phyloP scores from a whole-genome alignment of 495 filamentous ascomycete species.

The Tuber microsphaerosporum region DNA sequence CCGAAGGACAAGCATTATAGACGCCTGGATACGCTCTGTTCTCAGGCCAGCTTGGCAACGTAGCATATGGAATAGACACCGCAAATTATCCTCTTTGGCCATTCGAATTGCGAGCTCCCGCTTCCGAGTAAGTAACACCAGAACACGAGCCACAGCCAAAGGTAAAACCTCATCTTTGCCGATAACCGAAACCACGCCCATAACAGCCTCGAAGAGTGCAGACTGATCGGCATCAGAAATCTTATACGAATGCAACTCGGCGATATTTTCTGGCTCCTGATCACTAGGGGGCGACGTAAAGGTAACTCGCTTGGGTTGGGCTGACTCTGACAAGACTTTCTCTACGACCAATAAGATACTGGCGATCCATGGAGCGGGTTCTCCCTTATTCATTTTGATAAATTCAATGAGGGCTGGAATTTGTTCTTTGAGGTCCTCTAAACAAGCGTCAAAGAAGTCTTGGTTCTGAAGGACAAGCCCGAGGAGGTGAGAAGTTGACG shows the following conservation, averaged over 20 bases:
- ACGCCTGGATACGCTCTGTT: conserved; percentile 66
- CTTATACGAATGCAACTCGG: conserved; percentile 45
- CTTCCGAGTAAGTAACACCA: conserved; percentile 83
- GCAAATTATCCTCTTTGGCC: conserved; percentile 79
- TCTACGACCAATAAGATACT: conserved; percentile 85
- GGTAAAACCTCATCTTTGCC: conserved; percentile 72
- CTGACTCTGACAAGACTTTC: conserved; percentile 78
- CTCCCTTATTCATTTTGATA: conserved; percentile 68
- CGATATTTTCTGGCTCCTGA: conserved; percentile 52
- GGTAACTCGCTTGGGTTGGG: conserved; percentile 64
- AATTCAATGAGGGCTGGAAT: conserved; percentile 69
- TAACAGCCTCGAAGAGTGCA: conserved; percentile 62
- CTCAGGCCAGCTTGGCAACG: conserved; percentile 76
- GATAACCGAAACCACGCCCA: conserved; percentile 75
- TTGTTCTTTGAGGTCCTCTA: conserved; percentile 70
- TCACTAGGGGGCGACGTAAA: conserved; percentile 61
- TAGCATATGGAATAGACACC: conserved; percentile 86
- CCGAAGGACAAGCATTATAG: conserved; percentile 78
- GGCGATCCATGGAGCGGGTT: conserved; percentile 82
- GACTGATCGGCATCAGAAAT: conserved; percentile 57
- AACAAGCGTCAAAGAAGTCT: conserved; percentile 68
- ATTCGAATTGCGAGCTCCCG: conserved; percentile 66
- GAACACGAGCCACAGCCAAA: conserved; percentile 69
- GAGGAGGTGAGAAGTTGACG: conserved; percentile 87
- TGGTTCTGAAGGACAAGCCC: conserved; percentile 78